Base-by-base conservation (phyloP, 2,329 filamentous ascomycete genomes). In the Byssothecium circinans region DNA sequence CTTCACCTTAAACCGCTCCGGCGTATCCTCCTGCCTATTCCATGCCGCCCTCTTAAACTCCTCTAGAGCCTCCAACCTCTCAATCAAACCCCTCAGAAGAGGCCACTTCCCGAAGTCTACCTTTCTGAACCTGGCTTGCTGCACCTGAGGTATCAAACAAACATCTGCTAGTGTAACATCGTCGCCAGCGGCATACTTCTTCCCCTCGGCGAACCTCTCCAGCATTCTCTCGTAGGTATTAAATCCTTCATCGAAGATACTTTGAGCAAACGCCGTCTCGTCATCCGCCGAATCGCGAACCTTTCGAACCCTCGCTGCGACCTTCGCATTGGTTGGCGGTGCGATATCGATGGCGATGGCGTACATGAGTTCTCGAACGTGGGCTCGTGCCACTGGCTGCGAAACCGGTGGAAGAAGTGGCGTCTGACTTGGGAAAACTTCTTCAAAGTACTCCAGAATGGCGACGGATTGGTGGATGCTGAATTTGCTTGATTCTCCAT, bases 391-490 rank as follows among this genome's bases (percentile, higher is more conserved):
- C 0, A 54, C 60, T 0, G 72, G 64, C 20, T 79, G 66, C 0
- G 69, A 64, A 0, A 51, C 6, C 2, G 61, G 56, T 0, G 82
- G 82, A 0, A 85, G 73, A 1, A 84, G 72, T 0, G 70, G 55
- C 0, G 62, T 58, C 0, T 58, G 49, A 0, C 71, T 57, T 0
- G 79, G 75, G 35, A 77, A 75, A 1, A 67, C 65, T 54, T 86
- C 82, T 39, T 85, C 82, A 2, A 86, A 74, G 52, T 80, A 86
- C 58, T 86, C 82, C 3, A 86, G 72, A 0, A 81, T 82, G 1
- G 83, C 79, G 29, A 83, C 62, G 4, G 81, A 84, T 58, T 77
- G 50, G 3, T 45, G 18, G 18, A 54, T 40, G 23, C 81, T 76
- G n/a, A 68, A 70, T 32, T 81, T 69, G 10, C n/a, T 12, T 4